Evolutionary conservation across 306 rosid species (phyloP).

Genomic region (Spatholobus suberectus): DNA sequence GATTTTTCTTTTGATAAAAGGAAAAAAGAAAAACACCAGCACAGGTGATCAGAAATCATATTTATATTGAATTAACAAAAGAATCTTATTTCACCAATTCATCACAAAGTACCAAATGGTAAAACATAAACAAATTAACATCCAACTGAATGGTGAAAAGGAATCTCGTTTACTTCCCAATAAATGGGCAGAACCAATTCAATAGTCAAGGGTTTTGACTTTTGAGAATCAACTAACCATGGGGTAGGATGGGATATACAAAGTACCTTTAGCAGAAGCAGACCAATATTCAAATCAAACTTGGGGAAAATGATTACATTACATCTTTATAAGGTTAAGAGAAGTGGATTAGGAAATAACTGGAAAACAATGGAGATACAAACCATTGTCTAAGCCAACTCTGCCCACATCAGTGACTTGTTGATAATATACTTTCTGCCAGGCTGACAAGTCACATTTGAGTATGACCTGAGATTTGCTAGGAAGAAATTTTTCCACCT

Average conservation of each 20-base stretch:
- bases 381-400: slow-evolving; percentile 86
- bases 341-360: neutral
- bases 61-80: slow-evolving; percentile 17
- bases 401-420: slow-evolving; percentile 86
- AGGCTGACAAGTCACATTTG: slow-evolving; percentile 88
- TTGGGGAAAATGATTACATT: neutral
- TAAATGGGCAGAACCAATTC: slow-evolving; percentile 4
- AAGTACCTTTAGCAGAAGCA: slow-evolving; percentile 24
- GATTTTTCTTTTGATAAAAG: neutral
- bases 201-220: neutral
- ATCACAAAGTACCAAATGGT: slow-evolving; percentile 8
- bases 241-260: neutral
- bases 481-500: slow-evolving; percentile 93
- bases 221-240: neutral
- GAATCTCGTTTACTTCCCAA: slow-evolving; percentile 1
- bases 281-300: slow-evolving; percentile 12
- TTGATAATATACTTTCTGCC: slow-evolving; percentile 95
- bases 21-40: neutral
- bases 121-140: slow-evolving; percentile 28
- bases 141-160: slow-evolving; percentile 7
- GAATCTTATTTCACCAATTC: slow-evolving; percentile 1
- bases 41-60: neutral
- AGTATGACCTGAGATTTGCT: slow-evolving; percentile 90
- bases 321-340: neutral
- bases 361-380: slow-evolving; percentile 33